Evolutionary conservation across 192 early-diverging fungal species (phyloP).

Genomic region (Pilobolus umbonatus): DNA sequence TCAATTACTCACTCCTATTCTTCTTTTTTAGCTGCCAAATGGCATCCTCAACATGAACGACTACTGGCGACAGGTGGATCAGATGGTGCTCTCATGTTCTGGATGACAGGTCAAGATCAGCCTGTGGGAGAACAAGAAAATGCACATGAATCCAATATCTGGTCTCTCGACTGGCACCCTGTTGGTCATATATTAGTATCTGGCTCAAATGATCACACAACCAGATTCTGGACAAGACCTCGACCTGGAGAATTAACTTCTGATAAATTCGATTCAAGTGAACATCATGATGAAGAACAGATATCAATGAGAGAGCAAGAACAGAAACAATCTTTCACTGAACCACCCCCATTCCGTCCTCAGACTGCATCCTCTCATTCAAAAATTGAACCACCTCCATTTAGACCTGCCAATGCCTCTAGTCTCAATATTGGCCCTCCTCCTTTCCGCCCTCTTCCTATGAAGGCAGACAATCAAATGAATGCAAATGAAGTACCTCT

Average conservation of each 20-base stretch:
- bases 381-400: slow-evolving; percentile 31
- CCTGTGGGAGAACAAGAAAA: slow-evolving; percentile 47
- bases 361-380: slow-evolving; percentile 1
- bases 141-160: slow-evolving; percentile 86
- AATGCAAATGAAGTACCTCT: slow-evolving; percentile 1
- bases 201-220: slow-evolving; percentile 94
- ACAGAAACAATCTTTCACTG: slow-evolving; percentile 24
- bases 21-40: slow-evolving; percentile 59
- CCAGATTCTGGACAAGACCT: slow-evolving; percentile 92
- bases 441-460: slow-evolving; percentile 24
- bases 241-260: slow-evolving; percentile 70
- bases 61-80: slow-evolving; percentile 89
- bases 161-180: slow-evolving; percentile 97
- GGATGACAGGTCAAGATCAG: slow-evolving; percentile 69
- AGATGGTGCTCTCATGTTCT: slow-evolving; percentile 80
- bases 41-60: slow-evolving; percentile 94
- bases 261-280: slow-evolving; percentile 54
- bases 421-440: slow-evolving; percentile 14
- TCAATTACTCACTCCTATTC: not conserved
- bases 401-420: slow-evolving; percentile 22
- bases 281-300: slow-evolving; percentile 43
- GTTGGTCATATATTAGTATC: slow-evolving; percentile 91
- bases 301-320: slow-evolving; percentile 36
- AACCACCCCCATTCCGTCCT: slow-evolving; percentile 32
- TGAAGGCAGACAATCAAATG: not conserved